These are phyloP conservation scores for Porphyridium purpureum DNA, from an alignment of 23 red algal species.

Conservation along the genomic window DNA sequence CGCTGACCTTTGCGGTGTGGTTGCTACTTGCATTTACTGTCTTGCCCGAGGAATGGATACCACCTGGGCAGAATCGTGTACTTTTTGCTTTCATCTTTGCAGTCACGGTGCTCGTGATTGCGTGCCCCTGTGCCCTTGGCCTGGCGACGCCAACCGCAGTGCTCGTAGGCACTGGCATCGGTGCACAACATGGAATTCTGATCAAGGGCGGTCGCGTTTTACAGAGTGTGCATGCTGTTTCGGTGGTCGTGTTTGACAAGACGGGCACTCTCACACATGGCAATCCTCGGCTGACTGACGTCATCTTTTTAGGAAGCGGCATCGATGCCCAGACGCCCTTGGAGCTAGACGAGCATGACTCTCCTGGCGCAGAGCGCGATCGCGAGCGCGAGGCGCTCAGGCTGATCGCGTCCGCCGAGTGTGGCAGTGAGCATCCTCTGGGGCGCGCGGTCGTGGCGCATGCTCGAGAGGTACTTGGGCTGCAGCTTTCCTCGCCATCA, in stretches of 20 bases:
- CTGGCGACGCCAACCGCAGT: slow-evolving; percentile 93
- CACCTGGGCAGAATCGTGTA: slow-evolving; percentile 28
- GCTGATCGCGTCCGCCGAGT: slow-evolving; percentile 5
- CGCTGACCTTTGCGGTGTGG: slow-evolving; percentile 53
- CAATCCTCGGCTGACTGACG: slow-evolving; percentile 25
- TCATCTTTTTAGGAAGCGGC: slow-evolving; percentile 1
- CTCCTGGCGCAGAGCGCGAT: too few relatives aligned
- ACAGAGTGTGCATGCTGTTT: slow-evolving; percentile 23
- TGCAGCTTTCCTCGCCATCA: too few relatives aligned
- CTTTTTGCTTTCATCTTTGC: slow-evolving; percentile 85
- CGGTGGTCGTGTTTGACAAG: slow-evolving; percentile 81
- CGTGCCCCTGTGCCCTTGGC: slow-evolving; percentile 92
- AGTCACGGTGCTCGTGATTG: slow-evolving; percentile 77
- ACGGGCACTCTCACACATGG: slow-evolving; percentile 87
- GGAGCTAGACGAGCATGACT: not conserved
- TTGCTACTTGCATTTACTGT: slow-evolving; percentile 7
- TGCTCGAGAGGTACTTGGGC: too few relatives aligned
- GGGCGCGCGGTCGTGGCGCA: slow-evolving; percentile 14
- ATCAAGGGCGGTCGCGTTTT: slow-evolving; percentile 58
- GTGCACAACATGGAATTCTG: slow-evolving; percentile 30
- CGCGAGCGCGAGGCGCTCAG: not conserved
- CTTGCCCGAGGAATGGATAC: slow-evolving; percentile 60
- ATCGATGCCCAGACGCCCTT: not conserved
- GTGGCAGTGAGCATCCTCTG: slow-evolving; percentile 17
- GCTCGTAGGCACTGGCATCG: slow-evolving; percentile 70